Evolutionary conservation across 257 asterid genomes (phyloP), one percentile per base, ranked within the genome.

Genomic region (Nicotiana tabacum): DNA sequence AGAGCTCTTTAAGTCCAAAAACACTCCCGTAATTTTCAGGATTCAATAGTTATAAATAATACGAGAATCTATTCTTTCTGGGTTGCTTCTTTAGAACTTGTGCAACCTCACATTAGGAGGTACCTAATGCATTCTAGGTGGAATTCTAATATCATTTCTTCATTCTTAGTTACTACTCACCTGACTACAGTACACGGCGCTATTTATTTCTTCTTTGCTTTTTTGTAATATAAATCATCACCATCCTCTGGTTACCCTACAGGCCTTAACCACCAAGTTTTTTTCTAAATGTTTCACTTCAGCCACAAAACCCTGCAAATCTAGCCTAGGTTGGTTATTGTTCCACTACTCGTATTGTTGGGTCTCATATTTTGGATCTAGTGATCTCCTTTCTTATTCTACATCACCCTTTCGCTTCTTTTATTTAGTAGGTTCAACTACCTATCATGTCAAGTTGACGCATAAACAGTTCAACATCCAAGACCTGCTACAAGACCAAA

Each of bases 91-190:
- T 24, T 46, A 74, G 37, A 72, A 48, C 79, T 24, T 16, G 2
- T 74, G 39, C 79, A 48, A 48, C 79, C 43, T 74, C 79, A 48
- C 62, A 48, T 6, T 70, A 24, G 39, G 13, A 24, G 79, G 62
- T 70, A 70, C 78, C 78, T 70, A 70, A 60, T 13, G 61, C 39
- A 74, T 15, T 74, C 39, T 74, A 24, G 62, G 15, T 74, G 79
- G 21, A 48, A 48, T 48, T 72, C 61, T 24, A 48, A 72, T 27
- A 48, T 16, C 2, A 6, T 72, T 57, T 24, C 79, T 58, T 17
- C 61, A 21, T 6, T 74, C 33, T 43, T 43, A 70, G 35, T 4
- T 11, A 70, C 61, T 72, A 46, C 79, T 24, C 79, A 27, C 43
- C 15, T 24, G 74, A 39, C 39, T 27, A 32, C 21, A 43, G 37